Base-by-base conservation (phyloP, 2,329 filamentous ascomycete species). In the Hirsutella thompsonii region DNA sequence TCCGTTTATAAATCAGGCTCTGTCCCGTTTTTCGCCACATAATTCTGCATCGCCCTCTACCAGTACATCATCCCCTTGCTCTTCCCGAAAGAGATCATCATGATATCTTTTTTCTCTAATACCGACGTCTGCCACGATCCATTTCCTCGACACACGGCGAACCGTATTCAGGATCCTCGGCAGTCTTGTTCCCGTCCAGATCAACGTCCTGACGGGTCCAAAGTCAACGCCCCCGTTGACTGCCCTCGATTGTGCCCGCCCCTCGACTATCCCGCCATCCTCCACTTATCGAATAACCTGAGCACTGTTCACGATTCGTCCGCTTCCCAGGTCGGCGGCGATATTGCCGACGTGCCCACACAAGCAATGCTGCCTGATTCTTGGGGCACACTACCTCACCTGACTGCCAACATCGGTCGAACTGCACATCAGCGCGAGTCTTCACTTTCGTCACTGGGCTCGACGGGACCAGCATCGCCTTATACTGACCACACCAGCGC, bases 381-480 rank as follows among this genome's bases (percentile, higher is more conserved):
- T 13, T 69, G 64, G 64, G 54, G 60, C 41, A 46, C 52, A 19
- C 46, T 55, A 41, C 53, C 55, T 44, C 64, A 64, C 44, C 55
- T 61, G 45, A 61, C 60, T 30, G 55, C 60, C 19, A 62, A 61
- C 51, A 46, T 58, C 32, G 56, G 57, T 42, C 61, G 64, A 14
- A 54, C 65, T 30, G 51, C 64, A 20, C 76, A 80, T 50, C 67
- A 79, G 36, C 70, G 76, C 48, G 74, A 79, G 47, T 74, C 75
- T 2, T 79, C 75, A 6, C 59, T 76, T 30, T 79, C 76, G 0
- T 79, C 76, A 0, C 51, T 79, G 33, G 74, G 72, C 10, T 79
- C 76, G 0, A 66, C 71, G 29, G 73, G 71, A n/a, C 76, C 76
- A 16, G 64, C 69, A 0, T 80, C 76, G 16, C 75, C 76, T 3